Percentiles rank a stretch among this genome's conserved stretches.
phyloP scores from a whole-genome alignment of 2,329 filamentous ascomycete genomes.

The Zymoseptoria crescenta region DNA sequence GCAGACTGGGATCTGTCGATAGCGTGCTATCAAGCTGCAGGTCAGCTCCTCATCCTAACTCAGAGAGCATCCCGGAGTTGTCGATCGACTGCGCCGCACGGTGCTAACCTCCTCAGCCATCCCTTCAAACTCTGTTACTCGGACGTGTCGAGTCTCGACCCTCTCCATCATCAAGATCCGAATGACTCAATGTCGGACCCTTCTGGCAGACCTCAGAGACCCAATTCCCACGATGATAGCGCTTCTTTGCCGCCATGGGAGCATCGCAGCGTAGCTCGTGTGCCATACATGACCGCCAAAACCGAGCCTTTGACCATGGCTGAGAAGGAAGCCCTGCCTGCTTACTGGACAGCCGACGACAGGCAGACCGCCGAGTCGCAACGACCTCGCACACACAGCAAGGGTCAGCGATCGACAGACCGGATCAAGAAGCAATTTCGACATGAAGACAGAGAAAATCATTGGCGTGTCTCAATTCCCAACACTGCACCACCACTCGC shows the following conservation, averaged over 20 bases:
- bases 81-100: background rate
- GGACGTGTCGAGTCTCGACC: background rate
- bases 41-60: background rate
- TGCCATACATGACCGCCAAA: conserved; percentile 10
- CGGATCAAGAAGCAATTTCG: background rate
- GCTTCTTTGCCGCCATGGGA: conserved; percentile 13
- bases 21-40: background rate
- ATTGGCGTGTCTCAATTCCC: background rate
- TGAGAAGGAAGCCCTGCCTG: conserved; percentile 5
- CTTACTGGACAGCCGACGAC: conserved; percentile 2
- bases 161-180: background rate
- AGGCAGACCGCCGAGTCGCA: background rate
- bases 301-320: conserved; percentile 4
- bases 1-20: background rate
- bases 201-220: background rate
- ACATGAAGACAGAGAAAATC: background rate
- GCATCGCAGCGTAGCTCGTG: conserved; percentile 8
- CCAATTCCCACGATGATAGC: background rate
- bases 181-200: background rate
- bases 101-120: background rate
- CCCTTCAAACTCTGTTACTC: background rate
- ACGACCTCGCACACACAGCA: background rate
- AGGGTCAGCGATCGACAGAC: background rate
- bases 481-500: background rate
- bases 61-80: background rate